phyloP scores from a whole-genome alignment of 1,139 yeast species.

The Blastobotrys serpentis region DNA sequence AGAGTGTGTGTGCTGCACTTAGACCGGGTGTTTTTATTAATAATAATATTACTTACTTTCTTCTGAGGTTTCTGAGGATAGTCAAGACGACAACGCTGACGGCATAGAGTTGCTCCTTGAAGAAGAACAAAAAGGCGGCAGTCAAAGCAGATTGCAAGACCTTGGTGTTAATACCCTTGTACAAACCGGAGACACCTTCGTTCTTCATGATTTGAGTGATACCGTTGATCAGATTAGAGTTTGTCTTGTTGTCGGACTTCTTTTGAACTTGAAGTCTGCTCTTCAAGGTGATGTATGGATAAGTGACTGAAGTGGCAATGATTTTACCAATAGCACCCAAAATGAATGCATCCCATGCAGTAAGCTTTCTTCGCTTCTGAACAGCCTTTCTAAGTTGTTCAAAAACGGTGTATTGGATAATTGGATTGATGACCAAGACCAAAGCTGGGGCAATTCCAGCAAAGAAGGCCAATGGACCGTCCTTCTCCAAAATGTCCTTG shows the following conservation, averaged over 20 bases:
- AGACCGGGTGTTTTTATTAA: no score
- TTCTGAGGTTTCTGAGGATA: constrained; percentile 26
- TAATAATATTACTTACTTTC: constrained; percentile 14
- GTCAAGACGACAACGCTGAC: constrained; percentile 35
- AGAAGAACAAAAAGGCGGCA: constrained; percentile 86
- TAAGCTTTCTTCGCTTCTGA: constrained; percentile 51
- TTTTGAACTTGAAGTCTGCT: constrained; percentile 78
- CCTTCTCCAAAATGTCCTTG: constrained; percentile 61
- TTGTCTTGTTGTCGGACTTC: constrained; percentile 29
- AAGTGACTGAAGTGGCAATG: constrained; percentile 80
- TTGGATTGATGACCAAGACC: constrained; percentile 81
- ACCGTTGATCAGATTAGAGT: constrained; percentile 34
- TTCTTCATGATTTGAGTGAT: constrained; percentile 52
- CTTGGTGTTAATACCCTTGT: constrained; percentile 78
- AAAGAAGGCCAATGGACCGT: constrained; percentile 66
- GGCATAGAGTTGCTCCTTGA: constrained; percentile 72
- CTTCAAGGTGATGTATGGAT: constrained; percentile 86
- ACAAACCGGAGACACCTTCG: constrained; percentile 76
- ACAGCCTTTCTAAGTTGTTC: constrained; percentile 78
- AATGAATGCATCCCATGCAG: constrained; percentile 69
- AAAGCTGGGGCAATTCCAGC: constrained; percentile 81
- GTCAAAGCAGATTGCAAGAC: constrained; percentile 79
- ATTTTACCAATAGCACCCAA: constrained; percentile 90
- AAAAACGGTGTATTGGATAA: constrained; percentile 86
- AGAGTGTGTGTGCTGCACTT: no score